phyloP scores from a whole-genome alignment of 768 basidiomycete genomes.

The Suillus luteus region DNA sequence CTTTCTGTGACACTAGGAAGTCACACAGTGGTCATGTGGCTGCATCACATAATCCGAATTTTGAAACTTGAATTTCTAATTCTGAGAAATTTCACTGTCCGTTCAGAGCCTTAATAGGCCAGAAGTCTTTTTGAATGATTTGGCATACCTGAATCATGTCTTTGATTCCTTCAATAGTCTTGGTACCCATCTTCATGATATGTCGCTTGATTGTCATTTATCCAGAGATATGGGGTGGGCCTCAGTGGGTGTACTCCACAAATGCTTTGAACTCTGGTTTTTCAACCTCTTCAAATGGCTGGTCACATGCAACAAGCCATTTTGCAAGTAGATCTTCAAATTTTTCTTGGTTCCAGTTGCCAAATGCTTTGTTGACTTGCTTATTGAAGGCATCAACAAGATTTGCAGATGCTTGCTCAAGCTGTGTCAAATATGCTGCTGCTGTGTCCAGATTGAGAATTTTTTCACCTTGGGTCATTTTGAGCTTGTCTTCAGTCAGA shows the following conservation, averaged over 20 bases:
- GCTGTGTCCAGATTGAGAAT: not conserved
- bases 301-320: not conserved
- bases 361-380: not conserved
- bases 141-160: not conserved
- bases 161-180: not conserved
- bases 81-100: no score
- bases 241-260: not conserved
- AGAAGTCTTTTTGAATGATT: not conserved
- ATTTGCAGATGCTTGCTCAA: not conserved
- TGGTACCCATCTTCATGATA: not conserved
- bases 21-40: no score
- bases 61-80: no score
- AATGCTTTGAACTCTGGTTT: not conserved
- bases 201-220: not conserved
- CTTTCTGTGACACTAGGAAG: no score
- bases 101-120: not conserved
- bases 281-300: not conserved
- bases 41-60: no score
- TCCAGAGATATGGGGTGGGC: not conserved
- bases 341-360: not conserved
- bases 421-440: not conserved
- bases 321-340: not conserved
- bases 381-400: not conserved
- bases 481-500: not conserved
- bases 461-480: not conserved